Evolutionary conservation across 1,284 basidiomycete species (phyloP).

Genomic region (Pseudozyma sp.): DNA sequence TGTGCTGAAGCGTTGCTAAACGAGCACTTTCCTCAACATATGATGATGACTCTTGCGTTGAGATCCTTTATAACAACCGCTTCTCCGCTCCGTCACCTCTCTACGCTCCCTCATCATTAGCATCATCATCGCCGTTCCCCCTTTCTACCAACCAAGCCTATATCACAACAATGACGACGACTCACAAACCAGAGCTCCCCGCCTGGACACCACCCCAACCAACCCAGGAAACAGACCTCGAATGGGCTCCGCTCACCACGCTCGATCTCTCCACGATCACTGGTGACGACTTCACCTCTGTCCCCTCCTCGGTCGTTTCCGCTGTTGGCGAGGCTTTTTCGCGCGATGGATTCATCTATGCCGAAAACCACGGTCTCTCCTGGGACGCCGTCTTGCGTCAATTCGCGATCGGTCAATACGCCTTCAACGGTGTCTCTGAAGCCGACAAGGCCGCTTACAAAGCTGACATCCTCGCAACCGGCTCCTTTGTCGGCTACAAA

Average conservation of each 20-base stretch:
- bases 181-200: constrained; percentile 28
- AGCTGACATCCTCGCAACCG: constrained; percentile 60
- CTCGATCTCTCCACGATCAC: constrained; percentile 62
- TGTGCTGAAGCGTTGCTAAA: no score
- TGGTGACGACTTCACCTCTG: constrained; percentile 59
- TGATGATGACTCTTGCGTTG: neutral
- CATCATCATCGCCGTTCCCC: neutral
- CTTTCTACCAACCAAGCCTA: neutral
- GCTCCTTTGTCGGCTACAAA: constrained; percentile 70
- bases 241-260: constrained; percentile 66
- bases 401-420: constrained; percentile 67
- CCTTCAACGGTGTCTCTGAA: constrained; percentile 58
- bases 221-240: constrained; percentile 58
- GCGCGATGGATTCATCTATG: constrained; percentile 66
- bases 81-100: no score
- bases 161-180: constrained; percentile 14
- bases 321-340: constrained; percentile 62
- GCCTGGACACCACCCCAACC: constrained; percentile 59
- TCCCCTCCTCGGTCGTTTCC: constrained; percentile 55
- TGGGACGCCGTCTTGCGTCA: constrained; percentile 64
- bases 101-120: neutral
- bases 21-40: no score
- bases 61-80: constrained; percentile 3
- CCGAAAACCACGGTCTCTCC: constrained; percentile 64
- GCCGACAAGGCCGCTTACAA: constrained; percentile 62